Evolutionary conservation across 768 basidiomycete genomes (phyloP), one percentile per base, ranked within the genome.

Genomic region (Tylopilus sp.): DNA sequence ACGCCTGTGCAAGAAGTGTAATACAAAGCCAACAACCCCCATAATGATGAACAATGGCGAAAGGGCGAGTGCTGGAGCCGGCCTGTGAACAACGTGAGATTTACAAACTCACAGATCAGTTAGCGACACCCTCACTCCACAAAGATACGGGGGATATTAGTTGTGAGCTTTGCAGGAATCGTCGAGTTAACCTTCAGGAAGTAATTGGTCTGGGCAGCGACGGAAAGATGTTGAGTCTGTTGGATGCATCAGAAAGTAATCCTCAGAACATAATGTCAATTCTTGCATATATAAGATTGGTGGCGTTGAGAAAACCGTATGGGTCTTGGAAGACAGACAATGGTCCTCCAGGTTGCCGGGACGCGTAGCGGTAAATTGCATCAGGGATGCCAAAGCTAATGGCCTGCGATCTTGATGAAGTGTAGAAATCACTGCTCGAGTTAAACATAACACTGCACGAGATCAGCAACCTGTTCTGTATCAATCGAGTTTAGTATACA

Each of bases 141-240:
- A 57, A 74, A 76, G 44, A 89, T 68, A 24, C 84, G 75, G 21
- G 79, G 76, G 16, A 73, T 60, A 12, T 78, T 57, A 6, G 74
- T 73, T 4, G 71, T 75, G 37, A 81, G 57, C 28, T 63, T 52
- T 8, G 78, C 78, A 14, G 67, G 49, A 7, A 82, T 55, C 0
- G 74, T 71, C 6, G 55, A 46, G 50, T 80, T 76, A 7, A 61
- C 50, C 2, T 66, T 51, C 8, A 83, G 63, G 58, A 87, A 88
- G 60, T 84, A 89, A n/a, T 80, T 74, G 1, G 76, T 72, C 58
- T 78, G 78, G 0, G 86, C 84, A 9, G 77, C 69, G 4, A 84
- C 54, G 4, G 85, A 71, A 13, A 89, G 77, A 64, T 86, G 77
- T 52, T 76, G 78, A 0, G 79, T 83, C 87, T 81, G 48, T 65